Percentiles rank a stretch among this genome's conserved stretches.
Conservation (phyloP, 176 grass and related monocot genomes). For the Triticum timopheevii region DNA sequence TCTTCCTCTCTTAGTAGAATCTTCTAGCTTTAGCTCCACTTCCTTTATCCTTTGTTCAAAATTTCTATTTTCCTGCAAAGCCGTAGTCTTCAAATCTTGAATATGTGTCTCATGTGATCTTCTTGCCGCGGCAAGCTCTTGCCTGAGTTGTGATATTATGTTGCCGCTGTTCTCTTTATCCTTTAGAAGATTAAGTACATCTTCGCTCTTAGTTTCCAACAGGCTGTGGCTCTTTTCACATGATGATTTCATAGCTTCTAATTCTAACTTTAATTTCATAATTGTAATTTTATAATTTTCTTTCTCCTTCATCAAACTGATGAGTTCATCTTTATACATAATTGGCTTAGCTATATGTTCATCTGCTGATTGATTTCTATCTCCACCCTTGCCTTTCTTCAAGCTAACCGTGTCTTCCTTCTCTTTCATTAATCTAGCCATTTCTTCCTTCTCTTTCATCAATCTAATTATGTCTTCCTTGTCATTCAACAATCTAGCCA, state of each 20-base stretch:
- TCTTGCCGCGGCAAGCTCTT: slow-evolving; percentile 42
- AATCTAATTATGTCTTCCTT: slow-evolving; percentile 76
- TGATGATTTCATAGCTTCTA: slow-evolving; percentile 46
- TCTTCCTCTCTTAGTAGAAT: slow-evolving; percentile 40
- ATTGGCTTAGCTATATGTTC: slow-evolving; percentile 34
- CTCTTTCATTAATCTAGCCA: slow-evolving; percentile 57
- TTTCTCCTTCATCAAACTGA: slow-evolving; percentile 57
- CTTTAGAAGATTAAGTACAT: slow-evolving; percentile 27
- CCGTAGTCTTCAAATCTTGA: slow-evolving; percentile 42
- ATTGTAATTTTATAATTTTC: slow-evolving; percentile 33
- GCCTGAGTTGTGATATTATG: slow-evolving; percentile 41
- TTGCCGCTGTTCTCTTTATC: slow-evolving; percentile 38
- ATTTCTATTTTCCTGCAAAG: slow-evolving; percentile 31
- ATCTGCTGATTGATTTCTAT: slow-evolving; percentile 16
- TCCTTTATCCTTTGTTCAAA: slow-evolving; percentile 51
- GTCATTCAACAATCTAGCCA: slow-evolving; percentile 51
- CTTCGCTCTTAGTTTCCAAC: slow-evolving; percentile 45
- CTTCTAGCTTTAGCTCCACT: slow-evolving; percentile 41
- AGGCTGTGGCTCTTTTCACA: slow-evolving; percentile 33
- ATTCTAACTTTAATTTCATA: slow-evolving; percentile 34
- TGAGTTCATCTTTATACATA: slow-evolving; percentile 40
- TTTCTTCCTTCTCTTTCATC: slow-evolving; percentile 87
- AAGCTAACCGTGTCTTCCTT: slow-evolving; percentile 47
- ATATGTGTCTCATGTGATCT: slow-evolving; percentile 28
- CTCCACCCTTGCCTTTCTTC: slow-evolving; percentile 33